Base-by-base conservation (phyloP, 495 filamentous ascomycete species). In the Mytilinidion resinicola region DNA sequence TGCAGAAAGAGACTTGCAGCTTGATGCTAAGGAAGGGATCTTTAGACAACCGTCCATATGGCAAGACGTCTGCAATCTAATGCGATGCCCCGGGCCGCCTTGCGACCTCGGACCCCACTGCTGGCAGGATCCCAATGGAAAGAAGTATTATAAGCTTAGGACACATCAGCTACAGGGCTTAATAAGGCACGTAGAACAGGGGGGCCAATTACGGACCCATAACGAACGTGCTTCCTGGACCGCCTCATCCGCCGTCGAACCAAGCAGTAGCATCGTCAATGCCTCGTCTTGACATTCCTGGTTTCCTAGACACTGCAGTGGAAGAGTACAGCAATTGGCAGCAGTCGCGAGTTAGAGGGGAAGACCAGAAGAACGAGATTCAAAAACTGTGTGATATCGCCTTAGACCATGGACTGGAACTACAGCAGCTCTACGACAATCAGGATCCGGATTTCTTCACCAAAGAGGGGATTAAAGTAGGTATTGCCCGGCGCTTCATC, bases 81-180 rank as follows among this genome's bases (percentile, higher is more conserved):
- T 58, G 46, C 46, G 19, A 51, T 58, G 46, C 17, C 55, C 34
- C 4, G 47, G 55, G 1, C 46, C 55, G 17, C 55, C 33, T 0
- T 58, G 33, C 36, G 9, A 43, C 19, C 4, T 41, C 1, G 55
- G 55, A 10, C 55, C 55, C 9, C 37, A 51, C 34, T 58, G 33
- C 46, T 58, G 35, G 55, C 55, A 47, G 7, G 44, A 58, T 38
- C 15, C 30, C 8, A 4, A 41, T 34, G 46, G 55, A 3, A 58
- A 58, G 46, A 58, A 58, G 19, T 35, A 58, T 20, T 58, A 58
- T 42, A 51, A 51, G 46, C 47, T 58, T 3, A 15, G 25, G n/a
- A 58, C 55, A 1, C 44, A 51, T 14, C 34, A 58, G 9, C 44
- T 58, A 1, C 51, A 51, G 19, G 44, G 1, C 4, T 15, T 51